Evolutionary conservation across 2,329 filamentous ascomycete species (phyloP).

Genomic region (Beauveria pseudobassiana): DNA sequence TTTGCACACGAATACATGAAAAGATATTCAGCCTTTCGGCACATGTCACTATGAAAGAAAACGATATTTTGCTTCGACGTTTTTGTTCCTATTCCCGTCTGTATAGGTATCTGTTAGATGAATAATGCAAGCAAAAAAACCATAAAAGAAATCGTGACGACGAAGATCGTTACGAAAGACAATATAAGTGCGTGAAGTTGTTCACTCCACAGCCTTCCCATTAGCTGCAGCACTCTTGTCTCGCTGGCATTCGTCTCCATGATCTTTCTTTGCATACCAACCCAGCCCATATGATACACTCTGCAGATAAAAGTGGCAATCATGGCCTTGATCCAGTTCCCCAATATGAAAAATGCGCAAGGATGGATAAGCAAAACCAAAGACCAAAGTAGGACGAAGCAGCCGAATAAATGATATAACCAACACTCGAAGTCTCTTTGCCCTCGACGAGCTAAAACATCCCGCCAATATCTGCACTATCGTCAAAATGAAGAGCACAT

Average conservation of each 20-base stretch:
- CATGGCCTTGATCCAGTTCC: not conserved
- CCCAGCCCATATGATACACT: conserved; percentile 8
- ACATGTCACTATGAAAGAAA: not conserved
- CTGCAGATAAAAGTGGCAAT: not conserved
- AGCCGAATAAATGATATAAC: conserved; percentile 3
- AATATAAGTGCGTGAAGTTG: not conserved
- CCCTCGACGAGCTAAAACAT: conserved; percentile 6
- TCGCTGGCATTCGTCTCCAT: not conserved
- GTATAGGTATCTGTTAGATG: not conserved
- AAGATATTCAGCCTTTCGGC: not conserved
- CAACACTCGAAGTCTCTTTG: not conserved
- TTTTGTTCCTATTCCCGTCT: not conserved
- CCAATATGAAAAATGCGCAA: not conserved
- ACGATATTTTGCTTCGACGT: not conserved
- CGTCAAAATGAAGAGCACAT: not conserved
- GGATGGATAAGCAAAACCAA: not conserved
- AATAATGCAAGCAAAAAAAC: not conserved
- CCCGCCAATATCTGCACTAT: not conserved
- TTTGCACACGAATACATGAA: not conserved
- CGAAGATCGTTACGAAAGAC: not conserved
- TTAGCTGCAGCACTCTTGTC: not conserved
- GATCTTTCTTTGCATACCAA: not conserved
- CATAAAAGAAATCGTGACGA: not conserved
- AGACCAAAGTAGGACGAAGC: not conserved
- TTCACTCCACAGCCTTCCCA: not conserved